Base-by-base conservation (phyloP, 2,329 filamentous ascomycete genomes). In the Ophiostoma ulmi region DNA sequence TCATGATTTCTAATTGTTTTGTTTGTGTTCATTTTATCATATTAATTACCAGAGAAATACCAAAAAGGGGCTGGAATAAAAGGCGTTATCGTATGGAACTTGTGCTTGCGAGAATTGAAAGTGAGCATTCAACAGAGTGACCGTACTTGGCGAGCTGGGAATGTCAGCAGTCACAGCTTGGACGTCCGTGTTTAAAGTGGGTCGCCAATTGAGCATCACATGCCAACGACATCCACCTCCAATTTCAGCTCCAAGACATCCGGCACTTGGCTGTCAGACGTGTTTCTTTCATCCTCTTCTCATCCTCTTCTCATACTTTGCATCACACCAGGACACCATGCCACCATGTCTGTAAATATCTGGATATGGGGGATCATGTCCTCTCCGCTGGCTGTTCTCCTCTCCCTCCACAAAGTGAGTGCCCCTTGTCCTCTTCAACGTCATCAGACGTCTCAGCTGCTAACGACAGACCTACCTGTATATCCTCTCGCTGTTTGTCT, bases 301-400 rank as follows among this genome's bases (percentile, higher is more conserved):
- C 5, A 55, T 55, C 55, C 36, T 67, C 17, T 2, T 58, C 14
- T 44, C 52, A 26, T 11, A 2, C 10, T 3, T 65, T 13, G 14
- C 58, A 64, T 38, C 26, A 36, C 7, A 36, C 17, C 22, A 6
- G 7, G 26, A 17, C 2, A 7, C 63, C 63, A 65, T 22, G 31
- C 20, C 22, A 69, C 58, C 36, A 74, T 74, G 73, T 26, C 70
- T 13, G 70, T 72, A 20, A 71, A 71, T 31, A 69, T 73, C 35
- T 71, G 67, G 70, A 70, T 72, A 52, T 72, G 71, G 73, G 69
- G 71, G 35, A 35, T 72, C 65, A 20, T 72, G 22, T 66, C 72
- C 36, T 72, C 71, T 36, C 73, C 72, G n/a, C 71, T 72, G 52
- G 58, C 64, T 14, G 26, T 73, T 14, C 66, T 74, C 14, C 39